Base-by-base conservation (phyloP, 345 rosid genomes). In the Iberis pinnata region DNA sequence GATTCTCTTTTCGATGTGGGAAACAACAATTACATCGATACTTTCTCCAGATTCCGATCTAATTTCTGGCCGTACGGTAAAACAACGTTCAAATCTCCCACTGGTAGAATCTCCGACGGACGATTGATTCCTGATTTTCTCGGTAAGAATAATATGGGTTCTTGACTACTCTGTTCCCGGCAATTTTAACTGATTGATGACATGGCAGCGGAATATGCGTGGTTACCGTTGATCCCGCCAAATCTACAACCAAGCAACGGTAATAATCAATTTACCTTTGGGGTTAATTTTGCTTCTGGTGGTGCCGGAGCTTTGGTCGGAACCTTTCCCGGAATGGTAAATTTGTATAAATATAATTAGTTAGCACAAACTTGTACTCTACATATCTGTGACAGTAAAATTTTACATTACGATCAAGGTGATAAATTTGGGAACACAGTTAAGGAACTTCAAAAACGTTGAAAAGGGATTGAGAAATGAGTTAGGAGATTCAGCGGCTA, bases 21-120 rank as follows among this genome's bases (percentile, higher is more conserved):
- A 50, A 89, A 89, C 86, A 83, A 82, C 72, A 83, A 80, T 49
- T 82, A 74, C 65, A 58, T 89, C 57, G 79, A 78, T 65, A 72
- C 86, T 53, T 36, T 84, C 4, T 53, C 82, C 7, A 75, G 77
- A 36, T 83, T 78, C 77, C 75, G 68, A 55, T 86, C 95, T 3
- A 77, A 86, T 51, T 78, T 56, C 73, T 77, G 80, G 88, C 94
- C 93, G 9, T 78, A 89, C 9, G 97, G 93, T 2, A 67, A 71
- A 48, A 78, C 88, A 40, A 75, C 58, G 60, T 86, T 83, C 80
- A 49, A 69, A 40, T 68, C 56, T 58, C 89, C 97, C 4, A 80
- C 88, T 4, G 97, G 95, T 0, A 59, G 93, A 15, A 76, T 86
- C 63, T 81, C 89, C 3, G 79, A 89, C 26, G 97, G 95, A 12